Conservation (phyloP, 352 stramenopile species). For the Blastocystis sp. region DNA sequence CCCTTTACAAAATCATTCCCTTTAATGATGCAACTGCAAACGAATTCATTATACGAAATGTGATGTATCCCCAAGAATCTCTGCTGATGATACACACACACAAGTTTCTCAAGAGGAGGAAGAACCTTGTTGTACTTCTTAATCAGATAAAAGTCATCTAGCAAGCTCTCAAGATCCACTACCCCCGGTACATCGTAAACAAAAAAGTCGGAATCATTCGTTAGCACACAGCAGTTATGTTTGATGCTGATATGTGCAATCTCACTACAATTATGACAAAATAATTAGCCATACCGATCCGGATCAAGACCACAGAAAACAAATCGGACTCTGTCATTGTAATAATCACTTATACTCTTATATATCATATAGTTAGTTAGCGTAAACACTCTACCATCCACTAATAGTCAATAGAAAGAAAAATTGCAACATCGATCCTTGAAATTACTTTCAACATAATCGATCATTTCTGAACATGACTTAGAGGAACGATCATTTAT, state of each 20-base stretch:
- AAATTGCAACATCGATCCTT: not conserved
- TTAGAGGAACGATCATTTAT: not conserved
- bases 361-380: not conserved
- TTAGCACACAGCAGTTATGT: not conserved
- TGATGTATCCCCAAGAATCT: not conserved
- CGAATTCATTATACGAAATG: not conserved
- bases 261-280: not conserved
- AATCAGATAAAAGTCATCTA: not conserved
- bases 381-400: not conserved
- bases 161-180: not conserved
- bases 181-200: conserved; percentile 17
- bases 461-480: not conserved
- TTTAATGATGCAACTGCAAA: not conserved
- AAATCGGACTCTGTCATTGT: not conserved
- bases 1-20: conserved; percentile 2
- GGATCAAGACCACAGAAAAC: not conserved
- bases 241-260: not conserved
- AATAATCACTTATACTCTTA: not conserved
- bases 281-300: not conserved
- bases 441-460: not conserved
- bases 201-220: conserved; percentile 53
- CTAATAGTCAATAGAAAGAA: not conserved
- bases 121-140: not conserved
- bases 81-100: not conserved
- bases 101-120: not conserved